These are phyloP conservation scores for Cordyceps tenuipes DNA, from an alignment of 2,329 filamentous ascomycete genomes.

Conservation along the genomic window DNA sequence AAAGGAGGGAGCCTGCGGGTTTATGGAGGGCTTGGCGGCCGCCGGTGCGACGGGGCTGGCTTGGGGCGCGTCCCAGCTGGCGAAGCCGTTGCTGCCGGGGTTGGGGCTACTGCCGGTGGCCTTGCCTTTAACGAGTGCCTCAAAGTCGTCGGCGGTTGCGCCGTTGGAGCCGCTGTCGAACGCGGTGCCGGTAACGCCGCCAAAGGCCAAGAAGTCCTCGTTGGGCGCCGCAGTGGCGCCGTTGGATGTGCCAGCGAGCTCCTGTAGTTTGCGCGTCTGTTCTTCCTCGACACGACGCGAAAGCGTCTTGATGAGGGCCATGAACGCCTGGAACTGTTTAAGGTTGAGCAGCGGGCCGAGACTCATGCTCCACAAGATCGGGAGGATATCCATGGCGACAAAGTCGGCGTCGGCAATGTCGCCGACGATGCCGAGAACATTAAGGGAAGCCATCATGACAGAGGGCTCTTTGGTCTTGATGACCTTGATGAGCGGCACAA, in stretches of 20 bases:
- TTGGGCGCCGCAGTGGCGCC: conserved; percentile 40
- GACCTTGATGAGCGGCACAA: conserved; percentile 77
- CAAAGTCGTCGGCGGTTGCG: conserved; percentile 67
- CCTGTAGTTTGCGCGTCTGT: conserved; percentile 79
- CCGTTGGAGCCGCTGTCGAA: conserved; percentile 45
- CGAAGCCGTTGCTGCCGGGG: conserved; percentile 31
- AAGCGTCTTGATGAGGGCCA: conserved; percentile 75
- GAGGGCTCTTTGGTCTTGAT: conserved; percentile 98
- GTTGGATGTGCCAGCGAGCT: conserved; percentile 57
- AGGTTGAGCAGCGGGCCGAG: conserved; percentile 83
- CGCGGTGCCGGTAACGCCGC: conserved; percentile 53
- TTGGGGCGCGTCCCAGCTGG: conserved; percentile 42
- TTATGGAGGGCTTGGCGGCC: conserved; percentile 25
- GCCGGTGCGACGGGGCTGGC: conserved; percentile 19
- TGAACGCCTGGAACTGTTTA: conserved; percentile 80
- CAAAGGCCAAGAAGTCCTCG: conserved; percentile 65
- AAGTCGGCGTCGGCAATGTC: conserved; percentile 80
- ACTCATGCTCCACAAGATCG: conserved; percentile 85
- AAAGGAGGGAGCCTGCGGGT: conserved; percentile 43
- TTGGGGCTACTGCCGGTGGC: conserved; percentile 19
- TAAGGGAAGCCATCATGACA: conserved; percentile 89
- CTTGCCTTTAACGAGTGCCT: conserved; percentile 74
- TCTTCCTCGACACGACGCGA: conserved; percentile 79
- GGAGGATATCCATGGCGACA: conserved; percentile 82
- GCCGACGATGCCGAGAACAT: conserved; percentile 77